A percentile compares a stretch with the other conserved stretches of the same genome.
These are phyloP conservation scores for Anastatica hierochuntica DNA, from an alignment of 345 rosid genomes.

Conservation along the genomic window DNA sequence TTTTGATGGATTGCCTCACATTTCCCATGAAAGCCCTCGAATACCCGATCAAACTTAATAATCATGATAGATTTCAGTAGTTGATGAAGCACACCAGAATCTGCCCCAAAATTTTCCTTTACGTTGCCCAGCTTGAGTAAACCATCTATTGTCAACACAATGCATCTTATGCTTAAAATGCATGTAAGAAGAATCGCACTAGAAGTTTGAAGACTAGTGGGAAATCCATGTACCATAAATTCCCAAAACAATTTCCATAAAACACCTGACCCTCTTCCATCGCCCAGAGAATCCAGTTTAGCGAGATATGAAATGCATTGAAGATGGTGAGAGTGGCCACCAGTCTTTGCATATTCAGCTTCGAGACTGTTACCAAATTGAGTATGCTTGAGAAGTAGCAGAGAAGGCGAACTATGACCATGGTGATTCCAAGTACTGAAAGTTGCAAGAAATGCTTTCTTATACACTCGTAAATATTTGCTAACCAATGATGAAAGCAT, in stretches of 20 bases:
- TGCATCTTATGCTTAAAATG: conserved; percentile 51
- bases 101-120: conserved; percentile 31
- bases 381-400: conserved; percentile 72
- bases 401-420: conserved; percentile 37
- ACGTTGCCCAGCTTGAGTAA: conserved; percentile 41
- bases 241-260: conserved; percentile 63
- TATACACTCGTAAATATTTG: conserved; percentile 44
- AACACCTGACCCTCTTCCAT: conserved; percentile 51
- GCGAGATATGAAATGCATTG: conserved; percentile 45
- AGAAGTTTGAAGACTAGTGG: conserved; percentile 45
- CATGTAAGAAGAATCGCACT: conserved; percentile 74
- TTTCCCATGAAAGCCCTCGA: conserved; percentile 51
- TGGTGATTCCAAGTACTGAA: conserved; percentile 34
- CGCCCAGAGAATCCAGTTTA: conserved; percentile 46
- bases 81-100: conserved; percentile 38
- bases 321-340: conserved; percentile 38
- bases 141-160: conserved; percentile 48
- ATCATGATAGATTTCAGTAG: conserved; percentile 56
- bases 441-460: conserved; percentile 66
- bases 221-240: conserved; percentile 81
- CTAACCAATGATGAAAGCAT: conserved; percentile 53
- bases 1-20: conserved; percentile 56
- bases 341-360: conserved; percentile 61
- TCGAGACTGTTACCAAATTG: conserved; percentile 51
- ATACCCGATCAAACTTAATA: conserved; percentile 64